These are phyloP conservation scores for Asterophora parasitica DNA, from an alignment of 768 basidiomycete genomes.

Conservation along the genomic window DNA sequence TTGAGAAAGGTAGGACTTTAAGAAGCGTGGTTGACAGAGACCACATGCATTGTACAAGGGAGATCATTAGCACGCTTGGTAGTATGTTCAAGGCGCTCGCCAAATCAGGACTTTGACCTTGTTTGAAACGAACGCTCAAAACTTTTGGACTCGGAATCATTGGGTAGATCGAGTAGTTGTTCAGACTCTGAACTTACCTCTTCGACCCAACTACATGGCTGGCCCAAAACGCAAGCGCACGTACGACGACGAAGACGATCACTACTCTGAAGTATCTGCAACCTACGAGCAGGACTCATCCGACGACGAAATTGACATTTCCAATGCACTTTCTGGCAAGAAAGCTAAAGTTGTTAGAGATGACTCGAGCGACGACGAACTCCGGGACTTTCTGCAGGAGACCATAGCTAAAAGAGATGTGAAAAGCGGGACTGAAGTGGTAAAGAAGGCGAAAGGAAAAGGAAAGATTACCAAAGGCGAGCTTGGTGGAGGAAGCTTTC, in stretches of 20 bases:
- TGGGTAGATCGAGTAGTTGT: neutral
- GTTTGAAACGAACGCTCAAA: neutral
- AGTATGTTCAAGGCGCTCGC: too few relatives aligned
- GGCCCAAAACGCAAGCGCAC: conserved; percentile 17
- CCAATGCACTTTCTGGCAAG: conserved; percentile 51
- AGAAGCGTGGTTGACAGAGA: too few relatives aligned
- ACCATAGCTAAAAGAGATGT: conserved; percentile 70
- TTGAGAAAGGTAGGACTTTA: too few relatives aligned
- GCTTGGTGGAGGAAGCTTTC: conserved; percentile 91
- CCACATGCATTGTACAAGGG: too few relatives aligned
- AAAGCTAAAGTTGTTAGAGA: conserved; percentile 34
- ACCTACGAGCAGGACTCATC: conserved; percentile 7
- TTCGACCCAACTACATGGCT: conserved; percentile 1
- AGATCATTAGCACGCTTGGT: too few relatives aligned
- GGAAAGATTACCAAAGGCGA: conserved; percentile 67
- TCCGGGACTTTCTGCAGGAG: conserved; percentile 59
- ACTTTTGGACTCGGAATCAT: neutral
- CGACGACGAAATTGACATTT: conserved; percentile 55
- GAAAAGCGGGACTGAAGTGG: conserved; percentile 67
- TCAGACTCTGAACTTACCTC: neutral
- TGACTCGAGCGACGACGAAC: conserved; percentile 46
- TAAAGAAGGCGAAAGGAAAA: conserved; percentile 77
- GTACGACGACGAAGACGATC: conserved; percentile 4
- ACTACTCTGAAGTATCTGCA: conserved; percentile 8
- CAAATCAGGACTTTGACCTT: neutral